A percentile compares a stretch with the other conserved stretches of the same genome.
These are phyloP conservation scores for Aspergillus niger DNA, from an alignment of 2,329 filamentous ascomycete genomes.

Conservation along the genomic window DNA sequence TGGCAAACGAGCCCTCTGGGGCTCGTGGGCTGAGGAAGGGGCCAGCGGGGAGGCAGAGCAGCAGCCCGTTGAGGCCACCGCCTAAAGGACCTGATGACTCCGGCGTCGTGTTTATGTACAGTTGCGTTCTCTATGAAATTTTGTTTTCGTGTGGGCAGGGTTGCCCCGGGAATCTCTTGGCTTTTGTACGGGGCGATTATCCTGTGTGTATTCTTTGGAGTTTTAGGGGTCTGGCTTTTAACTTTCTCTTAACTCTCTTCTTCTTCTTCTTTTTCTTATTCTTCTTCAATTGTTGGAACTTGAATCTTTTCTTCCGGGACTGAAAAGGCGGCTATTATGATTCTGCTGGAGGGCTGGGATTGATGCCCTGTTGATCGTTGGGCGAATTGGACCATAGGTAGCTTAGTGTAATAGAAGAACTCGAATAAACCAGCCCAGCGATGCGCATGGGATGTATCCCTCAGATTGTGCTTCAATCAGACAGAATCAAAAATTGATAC, in stretches of 20 bases:
- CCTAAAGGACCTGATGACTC: conserved; percentile 12
- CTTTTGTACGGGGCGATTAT: conserved; percentile 3
- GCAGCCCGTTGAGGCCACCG: conserved; percentile 33
- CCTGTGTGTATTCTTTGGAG: conserved; percentile 4
- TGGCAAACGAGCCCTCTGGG: conserved; percentile 95
- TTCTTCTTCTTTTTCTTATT: neutral
- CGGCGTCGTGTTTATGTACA: conserved; percentile 13
- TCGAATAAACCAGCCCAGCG: neutral
- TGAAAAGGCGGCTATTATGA: conserved; percentile 19
- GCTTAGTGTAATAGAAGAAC: conserved; percentile 10
- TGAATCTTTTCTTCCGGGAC: conserved; percentile 4
- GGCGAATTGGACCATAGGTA: conserved; percentile 19
- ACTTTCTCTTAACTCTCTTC: neutral
- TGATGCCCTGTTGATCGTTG: conserved; percentile 5
- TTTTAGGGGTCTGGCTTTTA: neutral
- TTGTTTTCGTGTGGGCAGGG: neutral
- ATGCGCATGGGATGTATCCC: neutral
- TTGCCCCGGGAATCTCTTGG: conserved; percentile 2
- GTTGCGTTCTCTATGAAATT: conserved; percentile 9
- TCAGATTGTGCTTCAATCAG: neutral
- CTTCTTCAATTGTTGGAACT: too few species aligned
- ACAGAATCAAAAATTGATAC: too few species aligned
- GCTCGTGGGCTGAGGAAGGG: conserved; percentile 81
- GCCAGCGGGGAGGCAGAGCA: conserved; percentile 50
- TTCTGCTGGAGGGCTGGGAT: conserved; percentile 5